These are phyloP conservation scores for Dendrobium officinale DNA, from an alignment of 106 monocot genomes.

Conservation along the genomic window DNA sequence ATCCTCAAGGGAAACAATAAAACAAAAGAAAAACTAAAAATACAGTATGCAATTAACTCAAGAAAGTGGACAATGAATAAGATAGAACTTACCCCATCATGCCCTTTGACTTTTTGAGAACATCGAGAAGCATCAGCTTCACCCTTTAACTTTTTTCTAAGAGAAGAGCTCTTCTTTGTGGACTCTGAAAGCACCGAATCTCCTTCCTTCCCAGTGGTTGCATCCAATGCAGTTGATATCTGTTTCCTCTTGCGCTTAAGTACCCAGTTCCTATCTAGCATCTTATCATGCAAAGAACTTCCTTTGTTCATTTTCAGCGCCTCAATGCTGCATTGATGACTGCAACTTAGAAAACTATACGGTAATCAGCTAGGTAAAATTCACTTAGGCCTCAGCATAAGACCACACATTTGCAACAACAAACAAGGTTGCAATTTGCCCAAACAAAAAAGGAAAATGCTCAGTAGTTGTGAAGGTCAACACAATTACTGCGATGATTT, in stretches of 20 bases:
- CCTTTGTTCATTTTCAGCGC: constrained; percentile 42
- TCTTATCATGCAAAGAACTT: constrained; percentile 33
- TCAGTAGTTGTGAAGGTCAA: background rate
- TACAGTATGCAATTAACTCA: background rate
- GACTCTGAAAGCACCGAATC: constrained; percentile 20
- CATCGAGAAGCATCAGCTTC: constrained; percentile 26
- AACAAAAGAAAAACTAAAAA: background rate
- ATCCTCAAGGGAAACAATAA: background rate
- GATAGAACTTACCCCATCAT: constrained; percentile 61
- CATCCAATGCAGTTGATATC: constrained; percentile 22
- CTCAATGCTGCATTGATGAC: constrained; percentile 12
- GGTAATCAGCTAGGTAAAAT: background rate
- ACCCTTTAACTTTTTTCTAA: constrained; percentile 27
- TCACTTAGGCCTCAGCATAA: background rate
- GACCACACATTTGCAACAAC: background rate
- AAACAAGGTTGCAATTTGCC: background rate
- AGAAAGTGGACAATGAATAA: background rate
- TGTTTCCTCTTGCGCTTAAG: constrained; percentile 72
- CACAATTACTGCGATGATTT: background rate
- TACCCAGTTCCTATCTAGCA: constrained; percentile 69
- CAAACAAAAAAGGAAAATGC: background rate
- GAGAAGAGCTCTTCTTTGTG: constrained; percentile 14
- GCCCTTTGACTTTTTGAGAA: constrained; percentile 50
- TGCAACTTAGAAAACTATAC: background rate
- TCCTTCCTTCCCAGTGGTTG: constrained; percentile 26